phyloP scores from a whole-genome alignment of 495 filamentous ascomycete genomes.

The Penicillium bialowiezense region DNA sequence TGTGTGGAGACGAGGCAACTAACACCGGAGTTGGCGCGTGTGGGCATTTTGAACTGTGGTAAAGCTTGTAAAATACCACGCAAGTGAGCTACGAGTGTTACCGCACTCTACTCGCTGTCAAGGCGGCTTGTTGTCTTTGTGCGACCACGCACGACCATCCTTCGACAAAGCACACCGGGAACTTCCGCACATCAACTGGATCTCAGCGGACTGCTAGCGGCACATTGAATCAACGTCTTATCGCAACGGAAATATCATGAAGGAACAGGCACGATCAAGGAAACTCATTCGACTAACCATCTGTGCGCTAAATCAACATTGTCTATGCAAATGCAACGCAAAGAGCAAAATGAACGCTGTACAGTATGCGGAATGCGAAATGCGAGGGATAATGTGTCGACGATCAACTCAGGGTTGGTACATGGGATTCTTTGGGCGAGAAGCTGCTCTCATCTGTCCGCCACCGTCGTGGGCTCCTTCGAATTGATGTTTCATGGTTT shows the following conservation, averaged over 20 bases:
- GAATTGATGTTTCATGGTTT: constrained; percentile 33
- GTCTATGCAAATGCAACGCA: constrained; percentile 13
- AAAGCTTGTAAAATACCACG: not conserved
- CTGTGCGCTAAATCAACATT: constrained; percentile 18
- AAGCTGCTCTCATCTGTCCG: not conserved
- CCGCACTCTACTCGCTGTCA: not conserved
- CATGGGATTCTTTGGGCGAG: not conserved
- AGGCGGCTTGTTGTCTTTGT: not conserved
- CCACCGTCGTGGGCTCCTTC: not conserved
- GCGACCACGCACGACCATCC: not conserved
- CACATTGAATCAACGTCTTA: not conserved
- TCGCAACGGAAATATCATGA: not conserved
- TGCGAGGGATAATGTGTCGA: not conserved
- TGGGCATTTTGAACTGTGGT: not conserved
- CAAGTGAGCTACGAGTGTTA: not conserved
- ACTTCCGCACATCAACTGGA: not conserved
- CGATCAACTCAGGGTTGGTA: not conserved
- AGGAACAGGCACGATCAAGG: constrained; percentile 6
- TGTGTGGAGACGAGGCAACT: not conserved
- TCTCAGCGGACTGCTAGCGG: not conserved
- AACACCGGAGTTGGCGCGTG: not conserved
- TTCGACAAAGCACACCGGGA: not conserved
- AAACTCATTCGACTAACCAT: constrained; percentile 22
- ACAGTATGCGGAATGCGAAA: not conserved
- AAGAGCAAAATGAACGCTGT: constrained; percentile 2